phyloP scores from a whole-genome alignment of 208 protist genomes.

The Trypanosoma platydactyli region DNA sequence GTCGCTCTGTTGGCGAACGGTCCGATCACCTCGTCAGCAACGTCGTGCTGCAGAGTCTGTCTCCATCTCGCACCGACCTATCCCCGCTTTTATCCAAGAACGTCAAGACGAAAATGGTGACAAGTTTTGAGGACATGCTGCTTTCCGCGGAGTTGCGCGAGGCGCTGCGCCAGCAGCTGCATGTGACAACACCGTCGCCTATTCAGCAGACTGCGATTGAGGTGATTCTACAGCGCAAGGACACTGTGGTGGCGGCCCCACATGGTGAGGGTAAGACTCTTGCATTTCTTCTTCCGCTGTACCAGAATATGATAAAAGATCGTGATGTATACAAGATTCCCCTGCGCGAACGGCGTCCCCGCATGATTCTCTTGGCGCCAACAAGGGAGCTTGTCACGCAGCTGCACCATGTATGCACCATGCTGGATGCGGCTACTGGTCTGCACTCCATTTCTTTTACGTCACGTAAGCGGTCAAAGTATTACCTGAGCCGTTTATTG shows the following conservation, averaged over 20 bases:
- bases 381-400: slow-evolving; percentile 74
- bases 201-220: slow-evolving; percentile 84
- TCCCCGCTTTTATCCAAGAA: slow-evolving; percentile 57
- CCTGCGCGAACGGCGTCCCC: slow-evolving; percentile 77
- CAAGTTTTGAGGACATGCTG: slow-evolving; percentile 71
- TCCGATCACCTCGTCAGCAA: slow-evolving; percentile 50
- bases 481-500: slow-evolving; percentile 59
- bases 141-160: slow-evolving; percentile 44
- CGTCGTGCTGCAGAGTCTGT: slow-evolving; percentile 68
- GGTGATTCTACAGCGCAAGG: slow-evolving; percentile 61
- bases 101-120: slow-evolving; percentile 61
- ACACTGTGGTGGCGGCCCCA: slow-evolving; percentile 76
- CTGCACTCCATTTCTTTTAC: slow-evolving; percentile 64
- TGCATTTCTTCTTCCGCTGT: slow-evolving; percentile 78
- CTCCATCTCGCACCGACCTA: slow-evolving; percentile 39
- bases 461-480: slow-evolving; percentile 64
- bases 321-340: slow-evolving; percentile 85
- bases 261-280: slow-evolving; percentile 88
- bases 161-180: slow-evolving; percentile 34
- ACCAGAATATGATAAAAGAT: slow-evolving; percentile 88
- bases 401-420: slow-evolving; percentile 59
- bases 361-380: slow-evolving; percentile 79
- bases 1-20: slow-evolving; percentile 66
- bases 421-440: slow-evolving; percentile 56
- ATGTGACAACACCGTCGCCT: slow-evolving; percentile 67